These are phyloP conservation scores for Phytophthora pini DNA, from an alignment of 352 stramenopile species.

Conservation along the genomic window DNA sequence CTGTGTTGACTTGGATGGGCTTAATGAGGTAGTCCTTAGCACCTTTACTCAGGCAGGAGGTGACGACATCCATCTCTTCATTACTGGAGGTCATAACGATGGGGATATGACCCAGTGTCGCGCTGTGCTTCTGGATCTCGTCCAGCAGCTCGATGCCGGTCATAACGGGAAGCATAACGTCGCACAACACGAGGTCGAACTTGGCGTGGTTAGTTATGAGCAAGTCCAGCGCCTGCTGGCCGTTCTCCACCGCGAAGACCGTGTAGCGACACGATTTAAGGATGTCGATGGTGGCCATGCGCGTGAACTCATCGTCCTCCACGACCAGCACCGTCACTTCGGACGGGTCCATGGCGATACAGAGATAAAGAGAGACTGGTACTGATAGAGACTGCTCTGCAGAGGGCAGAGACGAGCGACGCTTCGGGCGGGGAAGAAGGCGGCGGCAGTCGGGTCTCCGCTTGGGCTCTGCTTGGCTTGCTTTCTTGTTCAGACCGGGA, in stretches of 20 bases:
- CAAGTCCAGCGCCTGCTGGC: conserved; percentile 74
- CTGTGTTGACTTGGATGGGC: conserved; percentile 90
- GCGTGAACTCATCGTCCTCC: conserved; percentile 91
- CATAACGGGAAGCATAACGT: conserved; percentile 91
- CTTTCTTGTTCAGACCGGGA: conserved; percentile 7
- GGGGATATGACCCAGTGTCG: conserved; percentile 79
- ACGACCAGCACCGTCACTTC: conserved; percentile 91
- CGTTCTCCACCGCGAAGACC: conserved; percentile 87
- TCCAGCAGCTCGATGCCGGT: conserved; percentile 90
- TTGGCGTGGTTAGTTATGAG: conserved; percentile 74
- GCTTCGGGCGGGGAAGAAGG: conserved; percentile 15
- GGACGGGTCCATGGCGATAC: conserved; percentile 72
- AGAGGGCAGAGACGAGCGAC: conserved; percentile 29
- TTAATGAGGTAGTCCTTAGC: conserved; percentile 93
- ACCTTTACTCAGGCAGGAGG: conserved; percentile 87
- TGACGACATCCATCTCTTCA: conserved; percentile 92
- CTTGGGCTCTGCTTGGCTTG: conserved; percentile 11
- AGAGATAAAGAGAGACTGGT: conserved; percentile 4
- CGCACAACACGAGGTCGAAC: conserved; percentile 90
- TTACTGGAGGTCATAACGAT: conserved; percentile 92
- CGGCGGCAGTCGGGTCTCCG: background rate
- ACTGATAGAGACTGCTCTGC: background rate
- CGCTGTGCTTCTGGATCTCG: conserved; percentile 75
- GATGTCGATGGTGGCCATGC: conserved; percentile 90
- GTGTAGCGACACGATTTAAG: conserved; percentile 88